Evolutionary conservation across 495 filamentous ascomycete species (phyloP).

Genomic region (Zalerion maritima): DNA sequence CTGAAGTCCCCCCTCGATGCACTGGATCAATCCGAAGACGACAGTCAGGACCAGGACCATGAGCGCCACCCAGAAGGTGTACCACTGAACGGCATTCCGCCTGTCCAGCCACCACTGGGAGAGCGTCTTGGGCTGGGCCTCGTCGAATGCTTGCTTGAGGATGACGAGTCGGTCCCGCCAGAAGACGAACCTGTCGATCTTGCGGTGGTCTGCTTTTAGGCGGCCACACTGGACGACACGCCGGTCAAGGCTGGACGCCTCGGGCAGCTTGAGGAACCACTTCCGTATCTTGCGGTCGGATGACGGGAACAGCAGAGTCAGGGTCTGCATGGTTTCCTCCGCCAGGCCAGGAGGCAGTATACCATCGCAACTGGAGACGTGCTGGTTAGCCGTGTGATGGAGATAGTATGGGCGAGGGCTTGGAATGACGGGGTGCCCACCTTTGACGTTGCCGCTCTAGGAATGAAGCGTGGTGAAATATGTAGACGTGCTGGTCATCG

Average conservation of each 20-base stretch:
- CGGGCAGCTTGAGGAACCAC: conserved; percentile 16
- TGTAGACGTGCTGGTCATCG: conserved; percentile 21
- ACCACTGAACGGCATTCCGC: conserved; percentile 36
- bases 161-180: conserved; percentile 38
- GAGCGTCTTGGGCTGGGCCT: conserved; percentile 28
- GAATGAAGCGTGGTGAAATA: conserved; percentile 31
- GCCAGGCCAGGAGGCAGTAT: conserved; percentile 20
- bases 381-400: conserved; percentile 1
- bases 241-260: conserved; percentile 13
- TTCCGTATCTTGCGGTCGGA: conserved; percentile 9
- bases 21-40: conserved; percentile 37
- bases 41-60: conserved; percentile 30
- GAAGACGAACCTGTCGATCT: conserved; percentile 30
- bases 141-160: conserved; percentile 37
- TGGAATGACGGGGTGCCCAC: background rate
- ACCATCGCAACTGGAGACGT: conserved; percentile 2
- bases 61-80: conserved; percentile 40
- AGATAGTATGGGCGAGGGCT: background rate
- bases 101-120: conserved; percentile 38
- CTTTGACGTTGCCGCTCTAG: conserved; percentile 13
- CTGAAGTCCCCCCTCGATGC: conserved; percentile 30
- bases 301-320: conserved; percentile 31
- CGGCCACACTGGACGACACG: conserved; percentile 9
- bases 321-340: conserved; percentile 31
- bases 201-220: conserved; percentile 18